Percentiles rank a stretch among this genome's conserved stretches.
These are phyloP conservation scores for Pythium graminicola DNA, from an alignment of 352 stramenopile species.

Conservation along the genomic window DNA sequence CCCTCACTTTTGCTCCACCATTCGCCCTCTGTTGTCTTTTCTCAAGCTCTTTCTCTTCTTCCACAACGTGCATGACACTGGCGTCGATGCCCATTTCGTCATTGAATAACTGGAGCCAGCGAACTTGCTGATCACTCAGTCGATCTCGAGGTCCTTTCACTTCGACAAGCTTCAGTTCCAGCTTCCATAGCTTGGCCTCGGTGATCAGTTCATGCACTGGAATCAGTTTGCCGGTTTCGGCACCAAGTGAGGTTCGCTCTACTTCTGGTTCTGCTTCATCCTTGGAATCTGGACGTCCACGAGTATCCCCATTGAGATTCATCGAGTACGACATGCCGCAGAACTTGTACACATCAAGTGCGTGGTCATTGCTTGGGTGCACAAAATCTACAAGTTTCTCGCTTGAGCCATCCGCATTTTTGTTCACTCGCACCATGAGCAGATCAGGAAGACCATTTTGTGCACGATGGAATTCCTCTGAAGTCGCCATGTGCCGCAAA, in stretches of 20 bases:
- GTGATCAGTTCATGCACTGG: not conserved
- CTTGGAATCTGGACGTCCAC: not conserved
- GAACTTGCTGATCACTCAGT: conserved; percentile 75
- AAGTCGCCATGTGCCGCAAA: conserved; percentile 61
- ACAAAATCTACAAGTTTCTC: not conserved
- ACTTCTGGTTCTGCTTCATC: not conserved
- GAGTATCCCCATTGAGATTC: conserved; percentile 30
- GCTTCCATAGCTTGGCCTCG: not conserved
- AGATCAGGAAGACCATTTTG: conserved; percentile 73
- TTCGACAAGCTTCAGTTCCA: conserved; percentile 66
- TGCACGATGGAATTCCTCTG: conserved; percentile 55
- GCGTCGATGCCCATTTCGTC: conserved; percentile 45
- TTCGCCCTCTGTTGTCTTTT: conserved; percentile 21
- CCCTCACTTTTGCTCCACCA: not conserved
- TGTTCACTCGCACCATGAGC: conserved; percentile 38
- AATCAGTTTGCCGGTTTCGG: not conserved
- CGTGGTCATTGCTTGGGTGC: conserved; percentile 7
- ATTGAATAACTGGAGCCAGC: conserved; percentile 68
- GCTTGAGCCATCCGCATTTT: not conserved
- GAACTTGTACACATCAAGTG: conserved; percentile 33
- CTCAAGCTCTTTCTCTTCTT: conserved; percentile 41
- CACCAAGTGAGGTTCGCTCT: not conserved
- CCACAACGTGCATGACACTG: conserved; percentile 67
- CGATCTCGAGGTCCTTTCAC: conserved; percentile 82
- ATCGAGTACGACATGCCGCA: conserved; percentile 49